Evolutionary conservation across 2,329 filamentous ascomycete genomes (phyloP).

Genomic region (Ascocoryne sarcoides): DNA sequence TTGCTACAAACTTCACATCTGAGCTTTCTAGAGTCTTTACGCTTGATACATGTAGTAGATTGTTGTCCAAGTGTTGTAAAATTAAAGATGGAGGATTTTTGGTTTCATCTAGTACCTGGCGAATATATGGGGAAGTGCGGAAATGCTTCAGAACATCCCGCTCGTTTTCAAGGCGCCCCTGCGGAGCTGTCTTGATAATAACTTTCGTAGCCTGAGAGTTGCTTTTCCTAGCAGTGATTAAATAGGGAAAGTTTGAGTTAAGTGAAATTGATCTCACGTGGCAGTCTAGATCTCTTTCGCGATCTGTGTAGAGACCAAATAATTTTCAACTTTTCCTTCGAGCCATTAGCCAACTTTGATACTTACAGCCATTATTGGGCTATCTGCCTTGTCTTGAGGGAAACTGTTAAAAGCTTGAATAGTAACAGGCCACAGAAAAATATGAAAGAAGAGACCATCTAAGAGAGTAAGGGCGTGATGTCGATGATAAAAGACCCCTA

Average conservation of each 20-base stretch:
- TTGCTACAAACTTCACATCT: slow-evolving; percentile 18
- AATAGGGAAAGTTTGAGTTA: slow-evolving; percentile 11
- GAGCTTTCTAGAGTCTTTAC: slow-evolving; percentile 14
- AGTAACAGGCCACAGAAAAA: no score
- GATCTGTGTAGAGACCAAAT: no score
- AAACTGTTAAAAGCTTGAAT: no score
- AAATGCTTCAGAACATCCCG: slow-evolving; percentile 20
- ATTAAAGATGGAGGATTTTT: slow-evolving; percentile 19
- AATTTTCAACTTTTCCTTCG: no score
- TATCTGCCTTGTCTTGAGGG: no score
- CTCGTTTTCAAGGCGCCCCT: slow-evolving; percentile 19
- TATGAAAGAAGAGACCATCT: no score
- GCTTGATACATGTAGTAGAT: slow-evolving; percentile 17
- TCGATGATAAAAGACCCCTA: no score
- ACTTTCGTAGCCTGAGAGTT: slow-evolving; percentile 16
- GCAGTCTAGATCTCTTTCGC: no score
- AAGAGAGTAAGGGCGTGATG: no score
- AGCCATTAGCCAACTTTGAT: no score
- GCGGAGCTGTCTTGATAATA: slow-evolving; percentile 19
- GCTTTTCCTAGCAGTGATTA: slow-evolving; percentile 17
- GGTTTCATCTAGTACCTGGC: slow-evolving; percentile 20
- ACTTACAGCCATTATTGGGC: no score
- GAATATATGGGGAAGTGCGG: slow-evolving; percentile 13
- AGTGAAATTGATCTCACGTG: no score
- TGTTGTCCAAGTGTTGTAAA: slow-evolving; percentile 17